Evolutionary conservation across 257 asterid genomes (phyloP), one percentile per base, ranked within the genome.

Genomic region (Cynanchum wilfordii): DNA sequence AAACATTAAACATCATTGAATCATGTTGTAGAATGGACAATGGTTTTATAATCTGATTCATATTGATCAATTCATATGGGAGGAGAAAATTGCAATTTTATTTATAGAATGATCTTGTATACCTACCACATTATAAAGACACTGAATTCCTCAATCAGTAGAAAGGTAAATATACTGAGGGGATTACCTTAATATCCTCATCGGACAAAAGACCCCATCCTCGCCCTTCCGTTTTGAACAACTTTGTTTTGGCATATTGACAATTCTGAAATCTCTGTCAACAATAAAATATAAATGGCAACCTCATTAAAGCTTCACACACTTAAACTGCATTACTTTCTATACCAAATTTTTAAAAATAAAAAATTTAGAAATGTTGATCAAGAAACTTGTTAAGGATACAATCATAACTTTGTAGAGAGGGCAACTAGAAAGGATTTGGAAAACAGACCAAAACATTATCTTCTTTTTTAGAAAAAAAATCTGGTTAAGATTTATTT

Each of bases 161-260:
- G 38, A 45, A 58, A 40, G 17, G 13, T 40, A 58, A 24, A 63
- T 40, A 44, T 5, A 24, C 22, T 49, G 50, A 58, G 69, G 67
- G 29, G 69, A 74, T 79, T 85, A 89, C 98, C 96, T 88, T 83
- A 19, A 93, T 84, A 74, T 76, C 71, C 71, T 91, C 90, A 72
- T 88, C 93, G 51, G 98, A 88, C 19, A 73, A 80, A 84, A 93
- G 96, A 81, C 96, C 98, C 95, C 98, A 93, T 67, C 98, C 97
- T 78, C 96, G 90, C 71, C 96, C 97, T 77, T 88, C 94, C 72
- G 97, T 93, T 70, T 86, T 82, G 80, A 88, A 86, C 86, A 93
- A 77, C 85, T 79, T 91, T 54, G 88, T 87, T 79, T 88, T 85
- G n/a, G 88, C 91, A 71, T 88, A 84, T 77, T 89, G 91, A 72